A percentile compares a stretch with the other conserved stretches of the same genome.
Conservation (phyloP, 1,284 basidiomycete genomes). For the Volvariella volvacea region DNA sequence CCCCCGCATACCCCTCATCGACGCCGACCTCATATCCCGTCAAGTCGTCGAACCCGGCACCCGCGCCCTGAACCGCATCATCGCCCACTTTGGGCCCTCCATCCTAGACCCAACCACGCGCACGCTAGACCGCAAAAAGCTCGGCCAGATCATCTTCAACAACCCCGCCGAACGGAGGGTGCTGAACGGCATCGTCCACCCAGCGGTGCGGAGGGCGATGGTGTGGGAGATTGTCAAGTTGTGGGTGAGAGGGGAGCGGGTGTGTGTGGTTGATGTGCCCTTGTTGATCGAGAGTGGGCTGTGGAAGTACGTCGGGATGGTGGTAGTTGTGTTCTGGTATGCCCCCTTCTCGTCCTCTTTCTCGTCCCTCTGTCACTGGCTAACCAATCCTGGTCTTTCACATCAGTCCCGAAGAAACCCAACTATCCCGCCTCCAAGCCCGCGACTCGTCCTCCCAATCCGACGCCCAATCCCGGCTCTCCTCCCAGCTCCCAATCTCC, state of each 20-base stretch:
- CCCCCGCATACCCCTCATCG: slow-evolving; percentile 74
- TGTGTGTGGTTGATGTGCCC: slow-evolving; percentile 90
- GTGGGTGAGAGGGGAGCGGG: slow-evolving; percentile 77
- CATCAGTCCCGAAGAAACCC: slow-evolving; percentile 63
- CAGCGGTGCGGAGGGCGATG: slow-evolving; percentile 79
- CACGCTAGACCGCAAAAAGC: slow-evolving; percentile 70
- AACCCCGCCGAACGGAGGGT: slow-evolving; percentile 66
- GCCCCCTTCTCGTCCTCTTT: slow-evolving; percentile 16
- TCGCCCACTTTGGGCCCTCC: slow-evolving; percentile 62
- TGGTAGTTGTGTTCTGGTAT: slow-evolving; percentile 88
- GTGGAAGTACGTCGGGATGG: slow-evolving; percentile 79
- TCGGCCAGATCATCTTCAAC: slow-evolving; percentile 84
- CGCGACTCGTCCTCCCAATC: slow-evolving; percentile 55
- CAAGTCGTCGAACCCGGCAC: slow-evolving; percentile 86
- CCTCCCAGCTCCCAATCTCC: slow-evolving; percentile 76
- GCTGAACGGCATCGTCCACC: slow-evolving; percentile 87
- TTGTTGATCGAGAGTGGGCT: slow-evolving; percentile 87
- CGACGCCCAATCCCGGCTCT: slow-evolving; percentile 69
- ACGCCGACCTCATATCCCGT: slow-evolving; percentile 89
- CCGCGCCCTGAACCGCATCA: slow-evolving; percentile 63
- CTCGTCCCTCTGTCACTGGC: background rate
- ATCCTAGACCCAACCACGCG: slow-evolving; percentile 7
- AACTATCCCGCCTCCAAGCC: slow-evolving; percentile 72
- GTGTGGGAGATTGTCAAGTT: slow-evolving; percentile 57
- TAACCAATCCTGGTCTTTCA: background rate